Percentiles rank a stretch among this genome's conserved stretches.
These are phyloP conservation scores for Diophrys appendiculata DNA, from an alignment of 73 alveolate genomes.

Conservation along the genomic window DNA sequence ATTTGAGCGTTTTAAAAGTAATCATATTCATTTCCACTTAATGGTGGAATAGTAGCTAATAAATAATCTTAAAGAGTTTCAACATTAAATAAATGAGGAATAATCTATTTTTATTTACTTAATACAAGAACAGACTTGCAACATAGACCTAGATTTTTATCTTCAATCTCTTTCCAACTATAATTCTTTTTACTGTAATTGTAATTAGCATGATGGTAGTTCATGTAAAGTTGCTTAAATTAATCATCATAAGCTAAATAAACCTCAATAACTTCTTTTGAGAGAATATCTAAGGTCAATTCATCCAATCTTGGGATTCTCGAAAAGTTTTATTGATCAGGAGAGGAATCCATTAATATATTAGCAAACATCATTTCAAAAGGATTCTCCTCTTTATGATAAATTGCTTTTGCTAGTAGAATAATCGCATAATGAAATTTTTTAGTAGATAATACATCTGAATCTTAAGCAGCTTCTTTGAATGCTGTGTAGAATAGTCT, in stretches of 20 bases:
- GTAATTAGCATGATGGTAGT: slow-evolving; percentile 47
- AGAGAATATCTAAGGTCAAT: slow-evolving; percentile 46
- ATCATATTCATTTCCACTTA: slow-evolving; percentile 52
- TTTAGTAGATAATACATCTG: slow-evolving; percentile 37
- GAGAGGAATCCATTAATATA: slow-evolving; percentile 63
- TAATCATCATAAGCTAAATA: slow-evolving; percentile 46
- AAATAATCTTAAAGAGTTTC: slow-evolving; percentile 58
- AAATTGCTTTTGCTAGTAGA: slow-evolving; percentile 56
- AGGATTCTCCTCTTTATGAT: slow-evolving; percentile 60
- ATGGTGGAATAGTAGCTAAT: slow-evolving; percentile 64
- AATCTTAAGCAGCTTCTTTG: slow-evolving; percentile 62
- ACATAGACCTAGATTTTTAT: slow-evolving; percentile 48
- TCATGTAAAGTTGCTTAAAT: slow-evolving; percentile 32
- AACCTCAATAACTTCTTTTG: slow-evolving; percentile 53
- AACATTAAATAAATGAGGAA: slow-evolving; percentile 75
- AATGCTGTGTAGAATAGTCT: background rate
- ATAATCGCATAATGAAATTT: slow-evolving; percentile 65
- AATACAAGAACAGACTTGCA: slow-evolving; percentile 60
- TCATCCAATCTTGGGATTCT: slow-evolving; percentile 66
- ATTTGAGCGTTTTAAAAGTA: slow-evolving; percentile 53
- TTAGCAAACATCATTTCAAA: slow-evolving; percentile 69
- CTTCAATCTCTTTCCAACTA: slow-evolving; percentile 57
- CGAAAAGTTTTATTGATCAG: slow-evolving; percentile 38
- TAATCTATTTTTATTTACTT: slow-evolving; percentile 47
- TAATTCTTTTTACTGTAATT: slow-evolving; percentile 39